Percentiles rank a stretch among this genome's conserved stretches.
Conservation (phyloP, 2,329 filamentous ascomycete species). For the Monosporascus cannonballus region DNA sequence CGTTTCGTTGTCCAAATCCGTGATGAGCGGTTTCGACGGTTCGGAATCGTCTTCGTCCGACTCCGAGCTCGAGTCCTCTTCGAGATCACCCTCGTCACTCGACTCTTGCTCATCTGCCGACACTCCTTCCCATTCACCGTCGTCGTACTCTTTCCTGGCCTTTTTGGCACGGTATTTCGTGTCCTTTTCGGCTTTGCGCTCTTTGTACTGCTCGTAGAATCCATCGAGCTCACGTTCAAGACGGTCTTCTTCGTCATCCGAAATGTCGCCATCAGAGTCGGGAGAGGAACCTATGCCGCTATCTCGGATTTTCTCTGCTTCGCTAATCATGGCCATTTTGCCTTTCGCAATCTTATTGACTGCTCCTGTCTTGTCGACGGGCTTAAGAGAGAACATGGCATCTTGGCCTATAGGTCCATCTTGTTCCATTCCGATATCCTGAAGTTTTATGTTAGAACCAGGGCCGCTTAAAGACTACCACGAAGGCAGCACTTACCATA, state of each 20-base stretch:
- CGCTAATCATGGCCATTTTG: constrained; percentile 65
- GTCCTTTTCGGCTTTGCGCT: constrained; percentile 71
- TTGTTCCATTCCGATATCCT: constrained; percentile 88
- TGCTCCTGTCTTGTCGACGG: constrained; percentile 69
- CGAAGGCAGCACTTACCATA: constrained; percentile 36
- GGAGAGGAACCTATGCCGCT: constrained; percentile 49
- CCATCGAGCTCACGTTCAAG: constrained; percentile 80
- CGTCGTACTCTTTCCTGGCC: constrained; percentile 70
- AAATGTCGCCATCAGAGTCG: constrained; percentile 51
- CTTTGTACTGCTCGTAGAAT: constrained; percentile 82
- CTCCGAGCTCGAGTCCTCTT: constrained; percentile 59
- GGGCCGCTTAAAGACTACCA: too few relatives aligned
- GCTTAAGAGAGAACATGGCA: constrained; percentile 79
- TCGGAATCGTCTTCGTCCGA: constrained; percentile 48
- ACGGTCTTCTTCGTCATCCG: constrained; percentile 73
- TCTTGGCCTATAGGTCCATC: constrained; percentile 71
- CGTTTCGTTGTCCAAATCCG: constrained; percentile 52
- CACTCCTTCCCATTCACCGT: constrained; percentile 90
- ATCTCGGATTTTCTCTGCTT: constrained; percentile 56
- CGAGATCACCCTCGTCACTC: constrained; percentile 53
- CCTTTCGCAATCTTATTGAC: constrained; percentile 66
- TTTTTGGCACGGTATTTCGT: constrained; percentile 89
- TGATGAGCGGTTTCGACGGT: constrained; percentile 47
- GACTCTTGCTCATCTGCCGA: constrained; percentile 58
- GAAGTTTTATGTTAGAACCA: neutral